phyloP scores from a whole-genome alignment of 176 grass and related monocot genomes.

The Oryza meridionalis region DNA sequence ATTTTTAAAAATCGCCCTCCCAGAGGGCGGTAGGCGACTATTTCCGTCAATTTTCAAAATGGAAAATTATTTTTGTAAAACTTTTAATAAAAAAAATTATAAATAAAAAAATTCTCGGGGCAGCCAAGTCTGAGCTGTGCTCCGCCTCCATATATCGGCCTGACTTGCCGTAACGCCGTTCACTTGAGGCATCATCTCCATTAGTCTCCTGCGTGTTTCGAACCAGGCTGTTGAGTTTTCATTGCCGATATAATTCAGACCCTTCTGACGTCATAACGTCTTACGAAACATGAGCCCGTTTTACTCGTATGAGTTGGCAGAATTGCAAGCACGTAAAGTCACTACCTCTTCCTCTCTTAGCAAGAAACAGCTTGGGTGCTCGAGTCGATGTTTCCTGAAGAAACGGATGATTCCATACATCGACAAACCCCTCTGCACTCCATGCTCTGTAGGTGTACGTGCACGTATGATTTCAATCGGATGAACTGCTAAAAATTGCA shows the following conservation, averaged over 20 bases:
- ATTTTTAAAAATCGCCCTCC: too few relatives aligned
- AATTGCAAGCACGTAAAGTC: constrained; percentile 26
- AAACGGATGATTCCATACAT: not conserved
- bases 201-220: too few relatives aligned
- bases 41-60: too few relatives aligned
- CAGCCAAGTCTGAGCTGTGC: not conserved
- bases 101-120: too few relatives aligned
- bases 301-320: not conserved
- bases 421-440: not conserved
- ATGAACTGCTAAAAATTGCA: not conserved
- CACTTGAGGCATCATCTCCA: too few relatives aligned
- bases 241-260: not conserved
- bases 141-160: not conserved
- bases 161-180: not conserved
- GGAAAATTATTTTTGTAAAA: too few relatives aligned
- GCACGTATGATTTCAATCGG: not conserved
- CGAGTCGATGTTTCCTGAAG: constrained; percentile 2
- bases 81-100: too few relatives aligned
- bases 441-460: not conserved
- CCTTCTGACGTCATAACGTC: not conserved
- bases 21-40: too few relatives aligned
- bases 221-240: not conserved
- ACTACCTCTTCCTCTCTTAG: not conserved
- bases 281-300: not conserved
- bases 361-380: constrained; percentile 4